phyloP scores from a whole-genome alignment of 2,329 filamentous ascomycete genomes.

The Helotiales sp. region DNA sequence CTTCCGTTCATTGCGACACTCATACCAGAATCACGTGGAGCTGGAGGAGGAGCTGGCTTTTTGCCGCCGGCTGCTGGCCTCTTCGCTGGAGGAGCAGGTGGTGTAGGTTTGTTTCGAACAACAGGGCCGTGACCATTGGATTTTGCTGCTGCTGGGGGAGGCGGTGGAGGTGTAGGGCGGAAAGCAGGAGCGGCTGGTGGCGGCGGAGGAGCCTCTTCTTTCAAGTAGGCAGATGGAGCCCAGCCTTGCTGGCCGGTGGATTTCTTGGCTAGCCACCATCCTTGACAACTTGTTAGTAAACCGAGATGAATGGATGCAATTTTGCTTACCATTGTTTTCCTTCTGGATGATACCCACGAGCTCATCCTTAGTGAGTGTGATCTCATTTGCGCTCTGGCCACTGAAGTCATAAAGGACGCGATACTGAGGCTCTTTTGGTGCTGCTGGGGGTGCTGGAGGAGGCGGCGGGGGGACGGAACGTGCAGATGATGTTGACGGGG shows the following conservation, averaged over 20 bases:
- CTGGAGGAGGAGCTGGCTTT: slow-evolving; percentile 67
- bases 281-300: slow-evolving; percentile 50
- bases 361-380: slow-evolving; percentile 77
- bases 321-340: slow-evolving; percentile 88
- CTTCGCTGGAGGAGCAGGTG: slow-evolving; percentile 62
- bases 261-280: slow-evolving; percentile 94
- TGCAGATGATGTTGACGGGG: slow-evolving; percentile 52
- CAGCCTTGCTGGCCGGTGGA: slow-evolving; percentile 77
- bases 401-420: slow-evolving; percentile 92
- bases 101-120: slow-evolving; percentile 33
- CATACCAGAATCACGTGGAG: slow-evolving; percentile 71
- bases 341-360: slow-evolving; percentile 90
- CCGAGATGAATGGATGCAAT: background rate
- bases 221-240: slow-evolving; percentile 91
- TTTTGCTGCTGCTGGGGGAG: slow-evolving; percentile 49
- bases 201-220: slow-evolving; percentile 69
- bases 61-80: slow-evolving; percentile 67
- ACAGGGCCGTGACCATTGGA: slow-evolving; percentile 42
- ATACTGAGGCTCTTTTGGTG: slow-evolving; percentile 71
- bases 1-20: slow-evolving; percentile 52
- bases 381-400: slow-evolving; percentile 81
- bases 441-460: slow-evolving; percentile 62
- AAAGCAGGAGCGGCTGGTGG: slow-evolving; percentile 54
- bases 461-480: slow-evolving; percentile 58
- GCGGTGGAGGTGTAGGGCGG: slow-evolving; percentile 54